Conservation (phyloP, 176 grass and related monocot genomes). For the Eragrostis nindensis region DNA sequence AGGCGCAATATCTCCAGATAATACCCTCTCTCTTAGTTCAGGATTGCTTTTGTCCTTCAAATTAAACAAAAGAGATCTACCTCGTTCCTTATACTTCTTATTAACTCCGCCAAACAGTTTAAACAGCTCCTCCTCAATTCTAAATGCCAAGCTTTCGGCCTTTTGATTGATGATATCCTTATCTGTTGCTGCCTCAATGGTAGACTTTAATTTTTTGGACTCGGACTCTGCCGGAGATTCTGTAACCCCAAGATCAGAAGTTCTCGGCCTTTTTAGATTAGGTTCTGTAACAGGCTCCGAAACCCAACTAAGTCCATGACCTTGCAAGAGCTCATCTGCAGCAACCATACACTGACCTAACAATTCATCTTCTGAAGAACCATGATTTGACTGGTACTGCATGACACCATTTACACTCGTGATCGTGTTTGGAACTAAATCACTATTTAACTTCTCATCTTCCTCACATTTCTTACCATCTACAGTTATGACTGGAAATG, state of each 20-base stretch:
- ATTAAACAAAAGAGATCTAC: constrained; percentile 94
- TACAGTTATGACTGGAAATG: constrained; percentile 29
- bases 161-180: constrained; percentile 43
- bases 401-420: constrained; percentile 10
- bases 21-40: constrained; percentile 79
- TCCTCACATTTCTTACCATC: constrained; percentile 27
- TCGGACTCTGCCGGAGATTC: constrained; percentile 38
- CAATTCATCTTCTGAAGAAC: constrained; percentile 50
- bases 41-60: constrained; percentile 93
- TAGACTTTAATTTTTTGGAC: constrained; percentile 61
- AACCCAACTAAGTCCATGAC: constrained; percentile 93
- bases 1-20: constrained; percentile 84
- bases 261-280: constrained; percentile 57
- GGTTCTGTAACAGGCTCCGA: constrained; percentile 36
- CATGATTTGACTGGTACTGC: constrained; percentile 40
- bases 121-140: constrained; percentile 92
- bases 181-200: constrained; percentile 27
- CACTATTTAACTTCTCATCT: constrained; percentile 36
- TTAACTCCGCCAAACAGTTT: constrained; percentile 88
- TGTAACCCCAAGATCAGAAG: constrained; percentile 37
- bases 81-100: constrained; percentile 98
- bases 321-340: constrained; percentile 91
- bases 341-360: constrained; percentile 56
- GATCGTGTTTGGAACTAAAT: constrained; percentile 31
- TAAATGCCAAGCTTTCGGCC: constrained; percentile 71